Evolutionary conservation across 306 rosid species (phyloP).

Genomic region (Luffa acutangula): DNA sequence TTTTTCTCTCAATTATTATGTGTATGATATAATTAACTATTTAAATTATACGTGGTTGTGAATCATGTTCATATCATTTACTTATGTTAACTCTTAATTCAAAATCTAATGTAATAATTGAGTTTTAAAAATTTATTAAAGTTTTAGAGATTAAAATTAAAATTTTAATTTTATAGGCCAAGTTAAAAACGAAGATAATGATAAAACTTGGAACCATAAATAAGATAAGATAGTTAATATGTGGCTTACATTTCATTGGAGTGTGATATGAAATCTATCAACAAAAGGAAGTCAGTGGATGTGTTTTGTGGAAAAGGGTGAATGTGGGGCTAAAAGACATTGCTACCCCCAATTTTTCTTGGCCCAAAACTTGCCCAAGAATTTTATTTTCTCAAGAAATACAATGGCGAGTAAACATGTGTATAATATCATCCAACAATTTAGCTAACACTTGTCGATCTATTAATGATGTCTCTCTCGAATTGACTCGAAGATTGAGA

Average conservation of each 20-base stretch:
- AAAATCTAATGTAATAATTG: no score
- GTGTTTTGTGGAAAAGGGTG: not conserved
- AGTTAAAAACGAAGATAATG: not conserved
- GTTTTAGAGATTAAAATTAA: no score
- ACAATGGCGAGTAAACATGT: not conserved
- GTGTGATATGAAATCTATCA: not conserved
- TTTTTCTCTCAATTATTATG: no score
- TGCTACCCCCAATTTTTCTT: not conserved
- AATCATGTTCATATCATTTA: no score
- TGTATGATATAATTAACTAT: no score
- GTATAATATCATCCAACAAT: not conserved
- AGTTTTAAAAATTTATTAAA: no score
- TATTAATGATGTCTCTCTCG: not conserved
- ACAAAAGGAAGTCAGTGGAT: not conserved
- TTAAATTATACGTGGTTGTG: no score
- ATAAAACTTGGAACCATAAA: not conserved
- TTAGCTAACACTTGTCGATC: not conserved
- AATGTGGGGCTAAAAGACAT: not conserved
- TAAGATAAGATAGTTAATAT: not conserved
- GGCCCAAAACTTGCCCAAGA: not conserved
- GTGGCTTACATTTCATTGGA: not conserved
- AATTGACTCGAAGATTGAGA: not conserved
- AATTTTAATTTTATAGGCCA: no score
- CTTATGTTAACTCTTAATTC: no score
- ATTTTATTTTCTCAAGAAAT: not conserved